Conservation (phyloP, 1,284 basidiomycete species). For the Apiotrichum gracile region DNA sequence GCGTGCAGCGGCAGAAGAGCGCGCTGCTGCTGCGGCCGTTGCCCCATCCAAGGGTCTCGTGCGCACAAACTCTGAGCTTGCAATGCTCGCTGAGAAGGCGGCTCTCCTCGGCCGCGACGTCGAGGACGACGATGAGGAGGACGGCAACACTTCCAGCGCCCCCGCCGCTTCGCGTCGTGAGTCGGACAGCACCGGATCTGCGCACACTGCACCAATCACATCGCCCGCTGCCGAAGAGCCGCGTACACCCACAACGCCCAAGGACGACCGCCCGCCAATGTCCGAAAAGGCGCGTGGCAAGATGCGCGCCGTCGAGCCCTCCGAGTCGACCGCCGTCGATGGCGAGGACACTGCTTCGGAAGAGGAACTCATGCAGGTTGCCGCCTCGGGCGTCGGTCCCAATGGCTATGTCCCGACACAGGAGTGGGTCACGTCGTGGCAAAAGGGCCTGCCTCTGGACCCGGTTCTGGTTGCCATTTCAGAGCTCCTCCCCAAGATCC, state of each 20-base stretch:
- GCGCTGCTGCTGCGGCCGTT: conserved; percentile 21
- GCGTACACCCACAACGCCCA: conserved; percentile 1
- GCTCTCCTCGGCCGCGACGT: conserved; percentile 33
- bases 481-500: conserved; percentile 79
- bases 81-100: conserved; percentile 44
- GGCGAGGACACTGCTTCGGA: conserved; percentile 48
- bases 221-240: conserved; percentile 3
- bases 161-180: neutral
- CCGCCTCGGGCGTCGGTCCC: conserved; percentile 63
- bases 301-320: conserved; percentile 58
- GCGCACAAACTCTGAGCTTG: conserved; percentile 38
- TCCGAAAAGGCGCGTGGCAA: conserved; percentile 85
- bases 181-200: neutral
- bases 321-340: conserved; percentile 6
- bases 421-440: conserved; percentile 69
- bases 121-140: conserved; percentile 21
- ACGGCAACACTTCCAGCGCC: neutral
- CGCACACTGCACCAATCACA: neutral
- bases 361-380: conserved; percentile 58
- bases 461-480: conserved; percentile 74
- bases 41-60: conserved; percentile 5
- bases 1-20: conserved; percentile 46
- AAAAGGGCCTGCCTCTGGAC: conserved; percentile 62
- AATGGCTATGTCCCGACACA: conserved; percentile 89
- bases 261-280: conserved; percentile 33